These are phyloP conservation scores for Mollisia scopiformis DNA, from an alignment of 2,329 filamentous ascomycete species.

Conservation along the genomic window DNA sequence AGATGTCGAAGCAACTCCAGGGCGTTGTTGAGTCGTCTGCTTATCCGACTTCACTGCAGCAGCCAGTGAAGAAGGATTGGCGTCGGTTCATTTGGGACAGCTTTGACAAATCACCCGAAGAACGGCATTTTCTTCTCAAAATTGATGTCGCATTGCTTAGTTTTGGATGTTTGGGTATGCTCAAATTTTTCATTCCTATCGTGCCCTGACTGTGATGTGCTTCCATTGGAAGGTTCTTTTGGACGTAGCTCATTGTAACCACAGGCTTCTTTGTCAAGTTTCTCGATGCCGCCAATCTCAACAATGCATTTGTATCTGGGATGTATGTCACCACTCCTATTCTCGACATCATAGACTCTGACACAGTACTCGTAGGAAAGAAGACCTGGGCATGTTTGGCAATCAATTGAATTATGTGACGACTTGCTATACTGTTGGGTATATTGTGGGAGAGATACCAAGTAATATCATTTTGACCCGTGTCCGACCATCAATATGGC, in stretches of 20 bases:
- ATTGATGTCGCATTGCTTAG: slow-evolving; percentile 50
- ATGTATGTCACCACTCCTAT: slow-evolving; percentile 37
- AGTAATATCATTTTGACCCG: slow-evolving; percentile 53
- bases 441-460: slow-evolving; percentile 53
- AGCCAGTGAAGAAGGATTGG: slow-evolving; percentile 37
- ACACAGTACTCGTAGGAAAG: slow-evolving; percentile 41
- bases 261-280: slow-evolving; percentile 54
- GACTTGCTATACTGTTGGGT: slow-evolving; percentile 54
- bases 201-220: too few species aligned
- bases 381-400: slow-evolving; percentile 48
- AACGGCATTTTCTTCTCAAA: slow-evolving; percentile 51
- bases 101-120: slow-evolving; percentile 52
- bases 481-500: slow-evolving; percentile 50
- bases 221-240: too few species aligned
- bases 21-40: background rate
- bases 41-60: background rate
- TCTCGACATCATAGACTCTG: background rate
- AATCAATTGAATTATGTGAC: slow-evolving; percentile 56
- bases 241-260: background rate
- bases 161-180: slow-evolving; percentile 44
- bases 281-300: slow-evolving; percentile 48
- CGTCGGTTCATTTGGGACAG: slow-evolving; percentile 55
- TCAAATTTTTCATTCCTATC: background rate
- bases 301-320: slow-evolving; percentile 50
- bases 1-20: too few species aligned